Base-by-base conservation (phyloP, 1,284 basidiomycete species). In the Boletellus sp. region DNA sequence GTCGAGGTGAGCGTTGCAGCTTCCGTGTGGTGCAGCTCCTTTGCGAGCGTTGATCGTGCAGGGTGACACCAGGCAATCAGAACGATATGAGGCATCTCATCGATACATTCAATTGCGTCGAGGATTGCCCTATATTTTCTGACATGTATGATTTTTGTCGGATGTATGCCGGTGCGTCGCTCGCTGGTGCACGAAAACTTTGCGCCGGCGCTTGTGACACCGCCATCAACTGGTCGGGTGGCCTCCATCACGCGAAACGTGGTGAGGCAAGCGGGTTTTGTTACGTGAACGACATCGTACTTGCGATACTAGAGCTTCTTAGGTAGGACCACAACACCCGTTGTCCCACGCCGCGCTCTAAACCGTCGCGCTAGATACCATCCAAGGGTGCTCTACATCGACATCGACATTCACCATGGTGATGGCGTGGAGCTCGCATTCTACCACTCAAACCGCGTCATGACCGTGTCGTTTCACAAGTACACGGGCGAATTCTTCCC, bases 381-480 rank as follows among this genome's bases (percentile, higher is more conserved):
- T 61, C 89, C 94, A 10, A 85, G 95, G 26, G 94, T 97, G 6
- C 77, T 97, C 7, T 97, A 97, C 68, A 93, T 97, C 60, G 94
- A 97, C 71, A 97, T 97, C 57, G 94, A 97, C 66, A 97, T 97
- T 53, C 94, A 97, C 68, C 94, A 97, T 64, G 94, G 95, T 19
- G 95, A 97, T 62, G 95, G 94, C 24, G 94, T 97, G 7, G 95
- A 97, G 67, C 89, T 95, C 58, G 97, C 97, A 0, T 99, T 99
- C 71, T 99, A 97, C 72, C 89, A 95, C 61, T 92, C 93, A 35
- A 96, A 99, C 63, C 87, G 97, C 21, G 96, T 99, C 53, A 89
- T 98, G 82, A 99, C 97, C 0, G 92, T 97, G 19, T 98, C 96
- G 0, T 99, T 99, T 72, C 96, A 99, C 79, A 99, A 99, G 72